Evolutionary conservation across 352 stramenopile species (phyloP).

Genomic region (Globisporangium mamillatum): DNA sequence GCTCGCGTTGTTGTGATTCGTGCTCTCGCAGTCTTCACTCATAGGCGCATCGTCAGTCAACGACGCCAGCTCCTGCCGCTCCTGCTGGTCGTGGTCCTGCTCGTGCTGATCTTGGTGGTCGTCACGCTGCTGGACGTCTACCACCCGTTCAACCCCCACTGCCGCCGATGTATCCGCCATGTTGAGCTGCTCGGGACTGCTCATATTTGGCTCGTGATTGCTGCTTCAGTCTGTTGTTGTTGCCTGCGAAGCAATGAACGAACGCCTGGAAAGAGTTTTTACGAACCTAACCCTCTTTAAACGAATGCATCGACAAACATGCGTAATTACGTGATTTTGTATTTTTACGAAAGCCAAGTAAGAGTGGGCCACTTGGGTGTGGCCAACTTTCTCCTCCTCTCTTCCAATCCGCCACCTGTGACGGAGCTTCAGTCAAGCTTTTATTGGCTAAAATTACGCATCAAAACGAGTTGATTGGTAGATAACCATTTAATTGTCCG

Average conservation of each 20-base stretch:
- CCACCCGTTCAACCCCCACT: neutral
- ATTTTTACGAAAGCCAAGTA: neutral
- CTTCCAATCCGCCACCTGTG: constrained; percentile 7
- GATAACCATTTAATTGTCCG: neutral
- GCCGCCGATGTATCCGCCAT: neutral
- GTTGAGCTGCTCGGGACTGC: constrained; percentile 4
- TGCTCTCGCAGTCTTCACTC: neutral
- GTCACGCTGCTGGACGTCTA: neutral
- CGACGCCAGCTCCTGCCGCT: neutral
- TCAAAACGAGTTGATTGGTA: neutral
- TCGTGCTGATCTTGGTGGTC: neutral
- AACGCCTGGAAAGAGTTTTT: neutral
- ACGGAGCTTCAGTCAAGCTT: neutral
- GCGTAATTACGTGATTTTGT: constrained; percentile 6
- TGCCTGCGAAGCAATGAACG: neutral
- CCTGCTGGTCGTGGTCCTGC: neutral
- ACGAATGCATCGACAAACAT: neutral
- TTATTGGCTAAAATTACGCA: neutral
- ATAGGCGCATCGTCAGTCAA: neutral
- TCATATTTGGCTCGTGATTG: constrained; percentile 3
- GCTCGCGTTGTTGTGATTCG: neutral
- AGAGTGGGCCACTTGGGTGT: neutral
- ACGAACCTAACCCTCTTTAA: constrained; percentile 3
- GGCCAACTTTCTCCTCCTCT: neutral
- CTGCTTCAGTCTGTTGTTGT: neutral